Conservation (phyloP, 495 filamentous ascomycete genomes). For the Trichocladium uniseriatum region DNA sequence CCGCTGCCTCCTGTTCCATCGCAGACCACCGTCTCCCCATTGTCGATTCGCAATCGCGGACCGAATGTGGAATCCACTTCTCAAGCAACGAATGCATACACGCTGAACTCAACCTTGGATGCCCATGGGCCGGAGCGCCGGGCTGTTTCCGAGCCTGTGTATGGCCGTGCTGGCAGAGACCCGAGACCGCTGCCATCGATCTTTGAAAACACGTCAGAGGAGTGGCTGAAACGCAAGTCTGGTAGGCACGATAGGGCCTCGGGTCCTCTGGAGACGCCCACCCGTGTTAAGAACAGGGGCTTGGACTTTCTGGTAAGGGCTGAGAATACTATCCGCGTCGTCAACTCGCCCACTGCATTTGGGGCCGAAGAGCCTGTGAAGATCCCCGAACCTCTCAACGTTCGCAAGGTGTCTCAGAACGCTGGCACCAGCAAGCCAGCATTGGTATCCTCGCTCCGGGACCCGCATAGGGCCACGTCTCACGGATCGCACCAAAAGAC, state of each 20-base stretch:
- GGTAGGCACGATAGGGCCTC: constrained; percentile 27
- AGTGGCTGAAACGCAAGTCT: constrained; percentile 12
- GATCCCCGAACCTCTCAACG: constrained; percentile 39
- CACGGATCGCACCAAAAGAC: background rate
- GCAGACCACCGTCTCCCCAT: constrained; percentile 30
- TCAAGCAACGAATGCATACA: background rate
- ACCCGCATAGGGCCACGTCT: constrained; percentile 3
- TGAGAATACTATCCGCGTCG: constrained; percentile 43
- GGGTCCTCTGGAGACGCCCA: constrained; percentile 26
- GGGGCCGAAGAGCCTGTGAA: constrained; percentile 6
- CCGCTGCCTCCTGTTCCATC: constrained; percentile 46
- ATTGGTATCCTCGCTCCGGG: background rate
- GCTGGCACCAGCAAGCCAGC: background rate
- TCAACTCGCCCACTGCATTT: constrained; percentile 29
- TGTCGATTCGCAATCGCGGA: constrained; percentile 13
- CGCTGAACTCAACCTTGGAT: background rate
- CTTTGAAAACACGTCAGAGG: constrained; percentile 35
- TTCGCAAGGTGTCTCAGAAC: constrained; percentile 37
- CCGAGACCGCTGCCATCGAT: constrained; percentile 42
- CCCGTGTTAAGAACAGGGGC: constrained; percentile 23
- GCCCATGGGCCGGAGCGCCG: constrained; percentile 13
- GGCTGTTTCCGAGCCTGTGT: constrained; percentile 48
- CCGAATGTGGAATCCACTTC: constrained; percentile 12
- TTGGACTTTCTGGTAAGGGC: constrained; percentile 28
- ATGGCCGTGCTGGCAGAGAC: constrained; percentile 31